phyloP scores from a whole-genome alignment of 495 filamentous ascomycete genomes.

The Talaromyces borbonicus region DNA sequence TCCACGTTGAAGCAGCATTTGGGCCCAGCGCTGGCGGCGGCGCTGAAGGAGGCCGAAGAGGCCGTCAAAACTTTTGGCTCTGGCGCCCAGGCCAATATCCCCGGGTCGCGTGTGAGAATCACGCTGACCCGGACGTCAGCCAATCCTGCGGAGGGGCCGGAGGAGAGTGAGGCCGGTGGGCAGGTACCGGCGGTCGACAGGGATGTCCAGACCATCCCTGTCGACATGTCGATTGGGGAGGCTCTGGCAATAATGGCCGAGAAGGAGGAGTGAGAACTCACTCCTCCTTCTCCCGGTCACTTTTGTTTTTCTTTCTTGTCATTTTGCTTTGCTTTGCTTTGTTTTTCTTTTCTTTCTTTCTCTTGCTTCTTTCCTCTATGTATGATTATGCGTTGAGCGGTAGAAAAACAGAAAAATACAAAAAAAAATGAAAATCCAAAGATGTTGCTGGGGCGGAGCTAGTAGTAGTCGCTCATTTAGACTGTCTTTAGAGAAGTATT shows the following conservation, averaged over 20 bases:
- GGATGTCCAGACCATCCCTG: background rate
- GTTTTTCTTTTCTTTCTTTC: background rate
- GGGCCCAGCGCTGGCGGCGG: background rate
- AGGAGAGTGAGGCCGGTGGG: background rate
- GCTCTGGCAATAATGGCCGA: background rate
- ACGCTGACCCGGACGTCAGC: background rate
- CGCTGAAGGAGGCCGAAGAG: background rate
- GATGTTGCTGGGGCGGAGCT: no score
- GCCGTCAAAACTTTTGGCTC: background rate
- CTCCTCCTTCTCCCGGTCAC: no score
- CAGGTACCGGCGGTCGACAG: background rate
- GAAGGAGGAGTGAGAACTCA: background rate
- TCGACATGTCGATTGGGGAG: background rate
- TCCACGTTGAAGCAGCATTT: background rate
- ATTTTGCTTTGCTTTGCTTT: background rate
- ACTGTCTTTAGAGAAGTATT: no score
- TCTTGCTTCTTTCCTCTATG: no score
- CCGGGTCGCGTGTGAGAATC: background rate
- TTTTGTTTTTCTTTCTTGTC: no score
- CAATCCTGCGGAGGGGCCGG: background rate
- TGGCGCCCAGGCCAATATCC: background rate
- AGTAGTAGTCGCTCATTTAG: no score
- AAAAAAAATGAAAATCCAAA: no score
- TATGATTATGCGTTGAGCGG: no score
- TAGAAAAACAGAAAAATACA: no score